Base-by-base conservation (phyloP, 352 stramenopile species). In the Phytophthora sp. region DNA sequence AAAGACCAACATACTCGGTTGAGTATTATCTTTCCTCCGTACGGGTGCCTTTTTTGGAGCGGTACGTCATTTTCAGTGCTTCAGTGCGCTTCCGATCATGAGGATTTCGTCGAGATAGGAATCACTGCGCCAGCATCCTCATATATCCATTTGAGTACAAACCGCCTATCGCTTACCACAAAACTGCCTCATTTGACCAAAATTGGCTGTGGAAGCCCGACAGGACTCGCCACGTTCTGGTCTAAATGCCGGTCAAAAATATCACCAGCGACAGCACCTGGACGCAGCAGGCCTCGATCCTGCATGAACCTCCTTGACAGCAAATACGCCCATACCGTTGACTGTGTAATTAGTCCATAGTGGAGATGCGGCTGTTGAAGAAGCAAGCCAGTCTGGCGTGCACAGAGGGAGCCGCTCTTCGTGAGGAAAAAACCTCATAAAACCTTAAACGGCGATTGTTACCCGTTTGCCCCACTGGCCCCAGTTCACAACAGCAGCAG, bases 401-500 rank as follows among this genome's bases (percentile, higher is more conserved):
- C 20, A 12, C 41, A n/a, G n/a, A n/a, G n/a, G n/a, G n/a, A n/a
- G n/a, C n/a, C n/a, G n/a, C 15, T 11, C 21, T 15, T 36, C 16
- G 57, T 51, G 36, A 23, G 41, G 11, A 57, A 62, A 62, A 61
- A 68, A 57, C 57, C 56, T 55, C 13, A n/a, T n/a, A 56, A 53
- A 53, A 53, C 45, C 45, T 53, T n/a, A 9, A 18, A 38, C n/a
- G 45, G 24, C 26, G 45, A 53, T 53, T 53, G n/a, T 44, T 38
- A 27, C 30, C 39, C 18, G 27, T 35, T 52, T 64, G 55, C 45
- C 50, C 55, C 20, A 51, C 38, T 24, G 46, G 41, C 62, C 63
- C 56, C 53, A 66, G 63, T 84, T 74, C 79, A 58, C 80, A 91
- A 68, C 52, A 65, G 47, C 57, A 66, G 47, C 46, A 51, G 69